Evolutionary conservation across 2,329 filamentous ascomycete genomes (phyloP).

Genomic region (Samsoniella hepiali): DNA sequence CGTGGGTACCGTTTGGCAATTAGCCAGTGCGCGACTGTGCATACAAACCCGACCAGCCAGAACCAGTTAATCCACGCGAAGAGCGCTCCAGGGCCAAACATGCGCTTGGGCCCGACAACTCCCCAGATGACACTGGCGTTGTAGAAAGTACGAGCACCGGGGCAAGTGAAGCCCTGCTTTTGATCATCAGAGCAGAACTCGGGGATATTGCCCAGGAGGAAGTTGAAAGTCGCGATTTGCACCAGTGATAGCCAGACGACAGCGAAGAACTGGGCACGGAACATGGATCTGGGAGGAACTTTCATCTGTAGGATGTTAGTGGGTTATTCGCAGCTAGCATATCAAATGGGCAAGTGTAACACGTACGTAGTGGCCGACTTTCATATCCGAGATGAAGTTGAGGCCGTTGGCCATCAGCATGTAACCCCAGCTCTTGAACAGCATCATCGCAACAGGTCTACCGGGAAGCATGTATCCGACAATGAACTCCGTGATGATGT

Average conservation of each 20-base stretch:
- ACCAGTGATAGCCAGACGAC: constrained; percentile 32
- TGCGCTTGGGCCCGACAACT: constrained; percentile 43
- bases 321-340: not conserved
- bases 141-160: constrained; percentile 54
- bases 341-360: constrained; percentile 17
- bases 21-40: constrained; percentile 49
- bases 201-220: constrained; percentile 40
- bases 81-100: constrained; percentile 34
- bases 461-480: constrained; percentile 39
- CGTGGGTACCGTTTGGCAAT: constrained; percentile 46
- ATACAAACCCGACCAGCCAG: constrained; percentile 51
- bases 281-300: constrained; percentile 44
- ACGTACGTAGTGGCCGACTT: constrained; percentile 37
- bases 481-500: constrained; percentile 39
- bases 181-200: constrained; percentile 46
- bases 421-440: constrained; percentile 37
- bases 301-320: constrained; percentile 34
- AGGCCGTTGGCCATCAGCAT: constrained; percentile 38
- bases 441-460: constrained; percentile 37
- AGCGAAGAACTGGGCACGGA: constrained; percentile 37
- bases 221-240: constrained; percentile 31
- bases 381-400: constrained; percentile 40
- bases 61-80: constrained; percentile 52
- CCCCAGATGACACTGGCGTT: constrained; percentile 57
- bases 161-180: constrained; percentile 49